phyloP scores from a whole-genome alignment of 2,329 filamentous ascomycete genomes.

The Arthrinium phaeospermum region DNA sequence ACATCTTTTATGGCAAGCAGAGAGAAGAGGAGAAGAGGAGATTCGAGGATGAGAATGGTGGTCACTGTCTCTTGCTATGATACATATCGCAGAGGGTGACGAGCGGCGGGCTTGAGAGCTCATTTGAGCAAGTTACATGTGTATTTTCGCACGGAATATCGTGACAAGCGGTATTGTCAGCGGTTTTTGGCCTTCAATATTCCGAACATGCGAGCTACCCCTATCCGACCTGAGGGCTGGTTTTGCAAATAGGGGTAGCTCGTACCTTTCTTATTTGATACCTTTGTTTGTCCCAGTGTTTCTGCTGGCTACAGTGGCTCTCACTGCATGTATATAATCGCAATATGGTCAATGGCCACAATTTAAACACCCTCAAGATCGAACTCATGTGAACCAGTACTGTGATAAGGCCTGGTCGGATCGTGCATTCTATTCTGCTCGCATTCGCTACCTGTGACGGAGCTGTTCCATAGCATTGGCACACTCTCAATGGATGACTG shows the following conservation, averaged over 20 bases:
- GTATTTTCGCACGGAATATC: not conserved
- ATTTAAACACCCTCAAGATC: not conserved
- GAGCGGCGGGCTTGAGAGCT: not conserved
- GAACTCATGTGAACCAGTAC: not conserved
- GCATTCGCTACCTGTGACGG: not conserved
- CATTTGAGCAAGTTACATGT: constrained; percentile 6
- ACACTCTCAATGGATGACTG: not conserved
- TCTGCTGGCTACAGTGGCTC: not conserved
- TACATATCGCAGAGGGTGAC: not conserved
- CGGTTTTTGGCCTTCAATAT: not conserved
- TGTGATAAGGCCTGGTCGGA: not conserved
- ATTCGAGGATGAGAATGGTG: not conserved
- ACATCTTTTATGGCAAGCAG: not conserved
- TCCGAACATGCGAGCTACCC: not conserved
- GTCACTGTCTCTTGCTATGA: not conserved
- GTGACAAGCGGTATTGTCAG: not conserved
- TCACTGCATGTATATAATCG: not conserved
- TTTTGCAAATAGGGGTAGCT: not conserved
- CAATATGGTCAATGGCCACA: not conserved
- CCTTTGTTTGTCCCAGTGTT: not conserved
- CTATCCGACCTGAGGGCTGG: not conserved
- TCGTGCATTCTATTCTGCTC: not conserved
- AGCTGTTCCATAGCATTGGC: constrained; percentile 4
- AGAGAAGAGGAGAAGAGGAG: not conserved
- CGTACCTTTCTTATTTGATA: not conserved